Evolutionary conservation across 768 basidiomycete genomes (phyloP).

Genomic region (Collybia sordida): DNA sequence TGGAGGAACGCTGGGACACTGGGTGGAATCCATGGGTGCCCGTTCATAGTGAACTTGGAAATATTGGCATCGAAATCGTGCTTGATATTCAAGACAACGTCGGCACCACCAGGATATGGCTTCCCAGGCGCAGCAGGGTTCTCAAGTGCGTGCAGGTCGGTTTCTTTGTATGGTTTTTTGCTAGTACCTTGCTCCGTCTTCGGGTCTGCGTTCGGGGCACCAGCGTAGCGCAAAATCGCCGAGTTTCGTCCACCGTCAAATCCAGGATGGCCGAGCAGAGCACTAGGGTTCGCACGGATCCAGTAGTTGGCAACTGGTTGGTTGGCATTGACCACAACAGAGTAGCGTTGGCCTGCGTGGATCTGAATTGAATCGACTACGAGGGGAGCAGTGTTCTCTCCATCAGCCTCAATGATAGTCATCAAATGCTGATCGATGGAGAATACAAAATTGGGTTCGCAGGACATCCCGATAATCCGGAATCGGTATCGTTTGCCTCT

Average conservation of each 20-base stretch:
- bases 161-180: neutral
- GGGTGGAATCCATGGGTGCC: conserved; percentile 29
- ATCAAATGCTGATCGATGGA: conserved; percentile 39
- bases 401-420: conserved; percentile 54
- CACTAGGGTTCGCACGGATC: conserved; percentile 31
- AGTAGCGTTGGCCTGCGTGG: conserved; percentile 14
- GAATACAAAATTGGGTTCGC: conserved; percentile 37
- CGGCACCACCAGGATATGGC: conserved; percentile 23
- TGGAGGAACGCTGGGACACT: conserved; percentile 43
- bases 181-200: neutral
- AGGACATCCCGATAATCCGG: conserved; percentile 32
- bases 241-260: conserved; percentile 39
- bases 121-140: conserved; percentile 7
- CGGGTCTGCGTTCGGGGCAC: conserved; percentile 43
- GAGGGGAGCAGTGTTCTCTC: conserved; percentile 37
- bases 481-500: conserved; percentile 32
- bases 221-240: conserved; percentile 51
- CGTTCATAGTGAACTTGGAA: conserved; percentile 26
- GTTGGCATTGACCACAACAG: conserved; percentile 40
- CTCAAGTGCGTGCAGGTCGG: neutral
- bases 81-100: neutral
- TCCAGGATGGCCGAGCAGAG: conserved; percentile 5
- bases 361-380: conserved; percentile 38
- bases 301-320: conserved; percentile 52
- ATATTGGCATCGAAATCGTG: neutral